phyloP scores from a whole-genome alignment of 345 rosid genomes.

The Citrus australasica region DNA sequence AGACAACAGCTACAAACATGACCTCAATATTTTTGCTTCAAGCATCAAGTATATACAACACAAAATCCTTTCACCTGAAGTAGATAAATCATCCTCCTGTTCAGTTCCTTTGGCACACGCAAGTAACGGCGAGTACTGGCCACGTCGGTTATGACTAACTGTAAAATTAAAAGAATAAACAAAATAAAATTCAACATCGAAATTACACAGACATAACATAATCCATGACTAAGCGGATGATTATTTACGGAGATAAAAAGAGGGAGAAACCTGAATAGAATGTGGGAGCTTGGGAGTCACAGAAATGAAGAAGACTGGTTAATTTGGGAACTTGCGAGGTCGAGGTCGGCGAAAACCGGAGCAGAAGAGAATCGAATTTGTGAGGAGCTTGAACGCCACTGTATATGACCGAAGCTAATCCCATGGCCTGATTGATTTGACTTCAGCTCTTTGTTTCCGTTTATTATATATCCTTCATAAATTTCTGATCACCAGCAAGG shows the following conservation, averaged over 20 bases:
- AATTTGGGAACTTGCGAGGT: constrained; percentile 32
- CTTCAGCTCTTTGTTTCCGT: not conserved
- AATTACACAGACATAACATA: not conserved
- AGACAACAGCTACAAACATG: not conserved
- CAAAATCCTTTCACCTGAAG: constrained; percentile 42
- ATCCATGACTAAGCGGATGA: not conserved
- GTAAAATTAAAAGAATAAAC: not conserved
- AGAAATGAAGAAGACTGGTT: constrained; percentile 28
- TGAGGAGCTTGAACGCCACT: constrained; percentile 42
- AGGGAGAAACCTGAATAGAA: constrained; percentile 14
- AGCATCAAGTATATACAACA: not conserved
- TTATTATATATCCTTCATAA: not conserved
- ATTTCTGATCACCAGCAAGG: not conserved
- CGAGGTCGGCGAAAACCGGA: constrained; percentile 24
- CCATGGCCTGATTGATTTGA: constrained; percentile 29
- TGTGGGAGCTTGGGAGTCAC: constrained; percentile 23
- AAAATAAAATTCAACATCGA: not conserved
- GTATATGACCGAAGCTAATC: constrained; percentile 63
- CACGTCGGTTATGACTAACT: constrained; percentile 31
- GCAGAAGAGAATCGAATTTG: constrained; percentile 32
- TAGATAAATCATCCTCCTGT: constrained; percentile 54
- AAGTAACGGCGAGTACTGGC: constrained; percentile 20
- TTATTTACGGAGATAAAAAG: not conserved
- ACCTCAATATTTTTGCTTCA: not conserved
- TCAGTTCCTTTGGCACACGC: constrained; percentile 46